Conservation (phyloP, 495 filamentous ascomycete species). For the Annulohypoxylon maeteangense region DNA sequence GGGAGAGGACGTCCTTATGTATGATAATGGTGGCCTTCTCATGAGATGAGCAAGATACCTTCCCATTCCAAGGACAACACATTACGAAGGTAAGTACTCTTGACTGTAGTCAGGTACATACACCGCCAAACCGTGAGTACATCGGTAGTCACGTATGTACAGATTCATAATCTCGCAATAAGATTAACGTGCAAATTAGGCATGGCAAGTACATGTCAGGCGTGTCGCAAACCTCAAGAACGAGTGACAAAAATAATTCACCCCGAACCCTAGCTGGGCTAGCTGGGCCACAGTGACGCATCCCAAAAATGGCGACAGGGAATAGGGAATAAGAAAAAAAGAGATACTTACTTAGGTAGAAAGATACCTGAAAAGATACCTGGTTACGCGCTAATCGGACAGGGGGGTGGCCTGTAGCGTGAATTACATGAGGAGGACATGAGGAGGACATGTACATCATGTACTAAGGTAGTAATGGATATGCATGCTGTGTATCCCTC, state of each 20-base stretch:
- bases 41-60: conserved; percentile 30
- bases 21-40: conserved; percentile 35
- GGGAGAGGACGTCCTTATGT: conserved; percentile 58
- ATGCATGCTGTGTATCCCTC: conserved; percentile 29
- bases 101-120: no score
- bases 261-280: conserved; percentile 28
- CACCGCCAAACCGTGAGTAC: conserved; percentile 36
- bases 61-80: conserved; percentile 33
- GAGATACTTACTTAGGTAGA: conserved; percentile 1
- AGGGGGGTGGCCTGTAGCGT: conserved; percentile 17
- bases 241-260: conserved; percentile 43
- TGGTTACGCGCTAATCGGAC: conserved; percentile 15
- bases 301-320: conserved; percentile 33
- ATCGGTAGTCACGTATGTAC: conserved; percentile 30
- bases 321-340: conserved; percentile 29
- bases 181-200: conserved; percentile 37
- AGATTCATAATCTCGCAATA: conserved; percentile 37
- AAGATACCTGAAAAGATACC: no score
- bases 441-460: neutral
- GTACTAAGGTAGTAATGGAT: conserved; percentile 16
- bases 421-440: neutral
- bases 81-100: conserved; percentile 14
- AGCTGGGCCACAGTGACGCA: conserved; percentile 45
- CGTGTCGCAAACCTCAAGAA: conserved; percentile 40
- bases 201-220: conserved; percentile 32